Evolutionary conservation across 108 stramenopile genomes (phyloP).

Genomic region (Cyclostephanos tholiformis): DNA sequence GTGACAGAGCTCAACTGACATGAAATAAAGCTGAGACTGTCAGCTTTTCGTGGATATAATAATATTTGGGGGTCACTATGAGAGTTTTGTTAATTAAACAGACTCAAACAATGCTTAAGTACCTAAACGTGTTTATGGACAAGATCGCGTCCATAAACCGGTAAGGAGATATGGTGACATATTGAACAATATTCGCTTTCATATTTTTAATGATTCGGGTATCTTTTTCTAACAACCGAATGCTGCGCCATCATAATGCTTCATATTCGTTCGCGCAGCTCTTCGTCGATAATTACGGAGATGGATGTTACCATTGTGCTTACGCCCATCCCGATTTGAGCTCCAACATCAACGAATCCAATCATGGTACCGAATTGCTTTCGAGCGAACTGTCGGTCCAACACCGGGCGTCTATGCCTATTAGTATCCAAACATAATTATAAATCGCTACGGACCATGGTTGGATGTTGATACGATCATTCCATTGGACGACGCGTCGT

Average conservation of each 20-base stretch:
- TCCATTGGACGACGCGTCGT: slow-evolving; percentile 20
- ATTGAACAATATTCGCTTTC: too few relatives aligned
- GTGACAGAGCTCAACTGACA: too few relatives aligned
- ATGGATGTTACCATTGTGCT: slow-evolving; percentile 49
- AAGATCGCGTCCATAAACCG: too few relatives aligned
- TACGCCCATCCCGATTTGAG: slow-evolving; percentile 40
- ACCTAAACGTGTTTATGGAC: too few relatives aligned
- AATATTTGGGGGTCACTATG: too few relatives aligned
- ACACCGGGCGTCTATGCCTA: slow-evolving; percentile 34
- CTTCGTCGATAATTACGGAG: slow-evolving; percentile 43
- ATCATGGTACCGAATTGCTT: slow-evolving; percentile 26
- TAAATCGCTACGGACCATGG: slow-evolving; percentile 51
- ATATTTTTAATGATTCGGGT: too few relatives aligned
- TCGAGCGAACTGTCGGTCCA: slow-evolving; percentile 26
- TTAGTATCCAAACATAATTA: slow-evolving; percentile 40
- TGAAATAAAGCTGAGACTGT: too few relatives aligned
- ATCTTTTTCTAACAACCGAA: background rate
- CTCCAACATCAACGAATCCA: slow-evolving; percentile 27
- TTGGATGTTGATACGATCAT: slow-evolving; percentile 41
- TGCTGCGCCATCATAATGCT: background rate
- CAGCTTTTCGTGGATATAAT: too few relatives aligned
- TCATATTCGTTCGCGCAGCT: background rate
- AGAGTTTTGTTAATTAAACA: too few relatives aligned
- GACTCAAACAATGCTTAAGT: too few relatives aligned
- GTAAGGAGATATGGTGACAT: too few relatives aligned